Evolutionary conservation across 179 eudicot genomes (phyloP), one percentile per base, ranked within the genome.

Genomic region (Beta macrorhiza): DNA sequence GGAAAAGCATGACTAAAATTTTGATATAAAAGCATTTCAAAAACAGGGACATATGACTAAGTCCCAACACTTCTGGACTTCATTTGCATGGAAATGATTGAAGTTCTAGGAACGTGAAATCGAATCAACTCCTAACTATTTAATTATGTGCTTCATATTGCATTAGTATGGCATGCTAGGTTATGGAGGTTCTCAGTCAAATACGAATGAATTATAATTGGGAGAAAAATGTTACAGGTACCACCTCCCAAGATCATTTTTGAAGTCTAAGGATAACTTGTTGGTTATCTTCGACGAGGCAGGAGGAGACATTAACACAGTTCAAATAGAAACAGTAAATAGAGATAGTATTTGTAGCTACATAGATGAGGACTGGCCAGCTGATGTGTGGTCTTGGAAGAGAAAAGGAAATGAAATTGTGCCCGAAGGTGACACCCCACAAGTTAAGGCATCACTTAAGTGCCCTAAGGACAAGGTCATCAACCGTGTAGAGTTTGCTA

Each of bases 261-360:
- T 94, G 74, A 94, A 94, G 83, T 89, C 90, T 2, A 90, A 82
- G 61, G 85, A 88, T 81, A 96, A 96, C 82, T 83, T 92, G 9
- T 19, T 96, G 67, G 98, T 96, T 59, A 82, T 96, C 7, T 85
- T 94, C 7, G 99, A 96, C 82, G 98, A 96, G 83, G 79, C 77
- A 7, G 94, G 93, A 7, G 99, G 97, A 52, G 45, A 81, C 65
- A 90, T 92, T 7, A 85, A 84, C 42, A 82, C 90, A 11, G 92
- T 90, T 5, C 84, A 87, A 81, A 71, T 96, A 49, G 78, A 83
- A 61, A 86, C 84, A 0, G 97, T 91, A 9, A 89, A 92, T 80
- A 83, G 99, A 59, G 91, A 92, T 61, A 84, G 86, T 2, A 85
- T 96, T 4, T 96, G 98, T 75, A 88, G 92, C 82, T 82, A 68